Evolutionary conservation across 164 flowering plant species (phyloP).

Genomic region (Magnolia officinalis): DNA sequence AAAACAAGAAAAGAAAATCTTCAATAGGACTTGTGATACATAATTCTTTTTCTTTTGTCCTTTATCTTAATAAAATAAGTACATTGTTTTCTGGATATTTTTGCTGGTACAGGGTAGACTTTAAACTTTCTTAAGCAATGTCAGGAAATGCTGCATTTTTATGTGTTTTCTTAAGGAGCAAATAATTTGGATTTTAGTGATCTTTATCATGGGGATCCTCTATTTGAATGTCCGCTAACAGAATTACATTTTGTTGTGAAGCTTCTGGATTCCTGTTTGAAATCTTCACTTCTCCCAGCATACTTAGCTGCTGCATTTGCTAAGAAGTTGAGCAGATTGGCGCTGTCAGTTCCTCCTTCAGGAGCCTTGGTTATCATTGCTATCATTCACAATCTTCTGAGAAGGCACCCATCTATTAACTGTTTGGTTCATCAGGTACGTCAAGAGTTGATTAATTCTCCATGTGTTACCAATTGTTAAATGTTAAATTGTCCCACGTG

Average conservation of each 20-base stretch:
- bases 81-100: too few species aligned
- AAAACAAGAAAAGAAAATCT: too few species aligned
- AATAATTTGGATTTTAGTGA: not conserved
- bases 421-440: conserved; percentile 81
- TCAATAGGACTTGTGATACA: too few species aligned
- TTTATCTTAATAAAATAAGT: too few species aligned
- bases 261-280: conserved; percentile 92
- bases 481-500: too few species aligned
- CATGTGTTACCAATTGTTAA: too few species aligned
- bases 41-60: too few species aligned
- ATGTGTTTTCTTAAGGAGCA: not conserved
- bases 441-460: not conserved
- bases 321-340: conserved; percentile 82
- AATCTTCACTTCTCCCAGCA: conserved; percentile 92
- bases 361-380: conserved; percentile 77
- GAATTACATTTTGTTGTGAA: conserved; percentile 26
- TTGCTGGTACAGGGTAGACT: too few species aligned
- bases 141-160: too few species aligned
- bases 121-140: too few species aligned
- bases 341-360: conserved; percentile 78
- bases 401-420: conserved; percentile 93
- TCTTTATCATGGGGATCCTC: not conserved
- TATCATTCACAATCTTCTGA: conserved; percentile 76
- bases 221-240: not conserved
- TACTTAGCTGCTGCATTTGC: conserved; percentile 94